Percentiles rank a stretch among this genome's conserved stretches.
Evolutionary conservation across 208 protist genomes (phyloP).

Genomic region (Porcisia hertigi): DNA sequence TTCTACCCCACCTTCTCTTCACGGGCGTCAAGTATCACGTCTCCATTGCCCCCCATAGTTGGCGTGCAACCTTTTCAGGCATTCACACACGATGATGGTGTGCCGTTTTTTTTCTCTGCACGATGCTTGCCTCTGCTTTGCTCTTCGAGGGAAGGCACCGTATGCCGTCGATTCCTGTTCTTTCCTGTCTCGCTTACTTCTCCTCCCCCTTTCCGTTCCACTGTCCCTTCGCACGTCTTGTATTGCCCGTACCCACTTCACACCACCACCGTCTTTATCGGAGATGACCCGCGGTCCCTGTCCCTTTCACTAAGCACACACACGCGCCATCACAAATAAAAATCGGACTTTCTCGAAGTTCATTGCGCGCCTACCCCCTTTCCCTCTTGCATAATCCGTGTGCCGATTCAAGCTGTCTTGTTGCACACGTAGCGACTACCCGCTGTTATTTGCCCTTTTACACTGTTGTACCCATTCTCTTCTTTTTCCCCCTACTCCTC

Average conservation of each 20-base stretch:
- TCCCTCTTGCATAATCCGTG: not conserved
- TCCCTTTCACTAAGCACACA: not conserved
- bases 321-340: not conserved
- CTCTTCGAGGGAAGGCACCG: not conserved
- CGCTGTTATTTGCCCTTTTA: not conserved
- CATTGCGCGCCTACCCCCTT: not conserved
- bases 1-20: too few species aligned
- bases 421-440: not conserved
- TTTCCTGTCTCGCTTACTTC: too few species aligned
- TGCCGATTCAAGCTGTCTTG: not conserved
- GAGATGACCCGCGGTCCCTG: too few species aligned
- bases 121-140: not conserved
- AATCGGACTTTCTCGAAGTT: not conserved
- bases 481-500: slow-evolving; percentile 16
- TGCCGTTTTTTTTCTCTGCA: not conserved
- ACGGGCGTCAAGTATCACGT: not conserved
- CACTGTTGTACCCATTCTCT: not conserved
- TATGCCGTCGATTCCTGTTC: too few species aligned
- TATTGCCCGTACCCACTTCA: too few species aligned
- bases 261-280: too few species aligned
- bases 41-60: not conserved
- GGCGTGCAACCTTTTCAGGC: not conserved
- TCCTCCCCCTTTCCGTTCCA: too few species aligned
- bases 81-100: not conserved
- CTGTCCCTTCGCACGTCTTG: too few species aligned